phyloP scores from a whole-genome alignment of 768 basidiomycete species.

The Cystofilobasidium macerans region DNA sequence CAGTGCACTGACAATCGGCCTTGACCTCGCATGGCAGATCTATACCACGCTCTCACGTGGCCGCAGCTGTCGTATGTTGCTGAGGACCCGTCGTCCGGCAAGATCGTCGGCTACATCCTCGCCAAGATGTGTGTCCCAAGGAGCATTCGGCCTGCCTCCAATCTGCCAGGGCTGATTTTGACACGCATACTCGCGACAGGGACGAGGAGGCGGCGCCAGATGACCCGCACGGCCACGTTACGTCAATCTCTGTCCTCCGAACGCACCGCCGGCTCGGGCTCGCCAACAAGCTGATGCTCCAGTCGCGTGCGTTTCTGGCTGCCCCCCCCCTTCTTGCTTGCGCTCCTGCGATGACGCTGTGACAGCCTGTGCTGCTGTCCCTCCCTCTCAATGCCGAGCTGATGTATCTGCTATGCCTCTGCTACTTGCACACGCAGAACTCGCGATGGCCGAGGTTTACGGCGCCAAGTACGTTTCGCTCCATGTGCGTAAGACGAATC shows the following conservation, averaged over 20 bases:
- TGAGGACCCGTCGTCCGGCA: slow-evolving; percentile 65
- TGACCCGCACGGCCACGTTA: slow-evolving; percentile 75
- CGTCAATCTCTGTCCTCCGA: slow-evolving; percentile 86
- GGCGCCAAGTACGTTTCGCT: slow-evolving; percentile 71
- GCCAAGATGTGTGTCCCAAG: slow-evolving; percentile 66
- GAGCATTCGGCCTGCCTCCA: too few relatives aligned
- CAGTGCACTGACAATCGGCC: too few relatives aligned
- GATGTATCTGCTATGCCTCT: not conserved
- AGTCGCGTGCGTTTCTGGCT: slow-evolving; percentile 81
- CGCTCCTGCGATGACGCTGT: too few relatives aligned
- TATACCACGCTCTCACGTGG: slow-evolving; percentile 85
- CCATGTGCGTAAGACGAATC: slow-evolving; percentile 90
- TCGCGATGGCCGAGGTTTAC: slow-evolving; percentile 83
- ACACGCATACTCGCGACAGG: slow-evolving; percentile 32
- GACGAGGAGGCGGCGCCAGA: slow-evolving; percentile 49
- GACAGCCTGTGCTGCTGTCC: not conserved
- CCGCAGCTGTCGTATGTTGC: slow-evolving; percentile 87
- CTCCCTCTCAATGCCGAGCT: not conserved
- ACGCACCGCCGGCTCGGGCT: slow-evolving; percentile 82
- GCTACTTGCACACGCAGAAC: slow-evolving; percentile 46
- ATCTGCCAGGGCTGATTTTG: too few relatives aligned
- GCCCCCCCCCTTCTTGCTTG: not conserved
- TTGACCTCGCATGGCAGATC: slow-evolving; percentile 48
- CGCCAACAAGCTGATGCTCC: slow-evolving; percentile 86
- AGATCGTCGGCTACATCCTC: slow-evolving; percentile 89